phyloP scores from a whole-genome alignment of 2,329 filamentous ascomycete species.

The Aaosphaeria pasadenensis region DNA sequence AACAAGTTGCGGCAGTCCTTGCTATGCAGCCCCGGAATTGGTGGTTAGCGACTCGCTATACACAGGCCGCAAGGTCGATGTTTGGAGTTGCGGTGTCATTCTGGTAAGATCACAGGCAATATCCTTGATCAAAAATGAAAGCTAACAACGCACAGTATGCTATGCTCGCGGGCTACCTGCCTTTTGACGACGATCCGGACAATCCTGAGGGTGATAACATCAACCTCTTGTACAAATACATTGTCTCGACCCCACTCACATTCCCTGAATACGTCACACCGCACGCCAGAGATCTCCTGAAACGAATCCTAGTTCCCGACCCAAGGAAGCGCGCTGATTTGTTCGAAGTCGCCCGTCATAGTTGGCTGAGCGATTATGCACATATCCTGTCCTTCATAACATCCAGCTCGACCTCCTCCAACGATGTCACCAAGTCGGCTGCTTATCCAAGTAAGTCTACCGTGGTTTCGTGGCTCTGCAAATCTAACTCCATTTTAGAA shows the following conservation, averaged over 20 bases:
- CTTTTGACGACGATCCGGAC: slow-evolving; percentile 96
- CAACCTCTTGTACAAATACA: slow-evolving; percentile 98
- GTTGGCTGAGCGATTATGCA: slow-evolving; percentile 97
- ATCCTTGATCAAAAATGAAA: background rate
- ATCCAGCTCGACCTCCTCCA: slow-evolving; percentile 84
- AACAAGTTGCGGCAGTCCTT: slow-evolving; percentile 96
- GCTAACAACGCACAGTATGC: slow-evolving; percentile 66
- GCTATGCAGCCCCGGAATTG: slow-evolving; percentile 93
- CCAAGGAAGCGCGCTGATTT: slow-evolving; percentile 91
- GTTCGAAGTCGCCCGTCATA: slow-evolving; percentile 96
- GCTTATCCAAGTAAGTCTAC: slow-evolving; percentile 55
- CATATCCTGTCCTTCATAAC: slow-evolving; percentile 96
- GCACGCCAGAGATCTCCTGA: slow-evolving; percentile 86
- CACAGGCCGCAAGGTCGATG: slow-evolving; percentile 95
- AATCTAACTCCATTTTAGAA: slow-evolving; percentile 32
- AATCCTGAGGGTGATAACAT: slow-evolving; percentile 99
- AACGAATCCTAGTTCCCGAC: slow-evolving; percentile 91
- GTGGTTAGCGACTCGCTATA: slow-evolving; percentile 97
- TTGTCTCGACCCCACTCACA: slow-evolving; percentile 92
- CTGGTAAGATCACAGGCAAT: slow-evolving; percentile 60
- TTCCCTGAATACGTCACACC: slow-evolving; percentile 99
- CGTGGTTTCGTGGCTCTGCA: slow-evolving; percentile 1
- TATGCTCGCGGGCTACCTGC: slow-evolving; percentile 95
- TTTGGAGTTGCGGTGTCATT: slow-evolving; percentile 99
- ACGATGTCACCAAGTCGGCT: slow-evolving; percentile 79